Evolutionary conservation across 176 grass and related monocot genomes (phyloP).

Genomic region (Miscanthus lutarioriparius): DNA sequence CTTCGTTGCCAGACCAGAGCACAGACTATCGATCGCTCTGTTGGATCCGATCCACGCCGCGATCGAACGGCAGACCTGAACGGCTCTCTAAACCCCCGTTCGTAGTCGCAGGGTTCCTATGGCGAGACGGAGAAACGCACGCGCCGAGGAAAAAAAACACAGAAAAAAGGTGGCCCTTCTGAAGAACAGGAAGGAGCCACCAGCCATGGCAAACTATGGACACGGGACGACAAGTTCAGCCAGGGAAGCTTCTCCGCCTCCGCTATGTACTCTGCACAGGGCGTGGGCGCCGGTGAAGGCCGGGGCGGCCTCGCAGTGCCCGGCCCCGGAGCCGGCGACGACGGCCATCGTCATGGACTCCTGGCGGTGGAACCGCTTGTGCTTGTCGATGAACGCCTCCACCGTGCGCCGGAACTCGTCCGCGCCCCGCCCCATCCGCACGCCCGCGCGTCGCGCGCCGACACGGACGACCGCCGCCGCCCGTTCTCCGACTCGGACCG

Average conservation of each 20-base stretch:
- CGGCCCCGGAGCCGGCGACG: neutral
- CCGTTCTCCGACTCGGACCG: constrained; percentile 61
- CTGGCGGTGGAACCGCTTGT: constrained; percentile 77
- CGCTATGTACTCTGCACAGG: neutral
- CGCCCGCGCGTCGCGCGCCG: constrained; percentile 36
- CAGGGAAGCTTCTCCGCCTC: neutral
- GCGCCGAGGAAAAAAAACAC: neutral
- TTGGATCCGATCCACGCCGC: neutral
- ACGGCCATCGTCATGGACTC: constrained; percentile 57
- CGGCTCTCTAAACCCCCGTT: neutral
- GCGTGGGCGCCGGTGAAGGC: constrained; percentile 23
- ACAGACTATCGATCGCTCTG: neutral
- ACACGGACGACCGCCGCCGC: constrained; percentile 42
- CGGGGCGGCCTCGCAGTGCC: neutral
- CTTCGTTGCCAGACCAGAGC: neutral
- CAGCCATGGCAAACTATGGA: no score
- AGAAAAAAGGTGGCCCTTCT: neutral
- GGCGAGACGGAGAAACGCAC: neutral
- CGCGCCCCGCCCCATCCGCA: constrained; percentile 32
- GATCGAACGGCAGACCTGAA: neutral
- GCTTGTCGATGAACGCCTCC: constrained; percentile 89
- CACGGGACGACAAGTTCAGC: neutral
- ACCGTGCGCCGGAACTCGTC: constrained; percentile 75
- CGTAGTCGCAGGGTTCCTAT: neutral
- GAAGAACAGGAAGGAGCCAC: no score